Base-by-base conservation (phyloP, 1,284 basidiomycete species). In the Cryptococcus wingfieldii region DNA sequence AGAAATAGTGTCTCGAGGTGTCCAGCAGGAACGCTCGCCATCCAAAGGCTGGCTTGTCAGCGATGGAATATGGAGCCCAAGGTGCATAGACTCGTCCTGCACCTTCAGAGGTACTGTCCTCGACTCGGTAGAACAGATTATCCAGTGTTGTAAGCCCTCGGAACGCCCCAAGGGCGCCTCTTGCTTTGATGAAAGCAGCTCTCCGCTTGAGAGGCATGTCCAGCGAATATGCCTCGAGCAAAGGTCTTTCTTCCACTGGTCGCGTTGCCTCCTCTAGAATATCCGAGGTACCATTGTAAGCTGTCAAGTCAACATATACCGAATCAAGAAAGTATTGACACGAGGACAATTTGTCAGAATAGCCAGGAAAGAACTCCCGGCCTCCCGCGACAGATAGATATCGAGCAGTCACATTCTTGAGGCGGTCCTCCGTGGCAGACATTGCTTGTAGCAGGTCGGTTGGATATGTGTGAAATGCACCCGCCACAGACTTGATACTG, bases 91-190 rank as follows among this genome's bases (percentile, higher is more conserved):
- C 31, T 25, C 23, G 19, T 10, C 44, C 38, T 34, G 6, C 31
- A 10, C 9, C 13, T 14, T 38, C 38, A 12, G 38, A 27, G 23
- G 19, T 13, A 34, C 39, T 19, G 12, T n/a, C 16, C 19, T 28
- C 25, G 23, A 73, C 60, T 4, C 60, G 55, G 60, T 78, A 80
- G 49, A 79, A 75, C 38, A 95, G 75, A 76, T 93, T 89, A 39
- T 80, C 78, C 71, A 95, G 90, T 1, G 90, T 92, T 28, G 88
- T 86, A 60, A 95, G 75, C 1, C 90, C 93, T 51, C 92, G 80
- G 55, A 86, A 83, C 13, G 92, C 76, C 0, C 91, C 90, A 19
- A 95, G 76, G 0, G 88, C 83, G 38, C 87, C 85, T 57, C 83
- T 84, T 3, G 90, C 87, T 0, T 72, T 79, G 47, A 95, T 76